Conservation (phyloP, 148 eudicot genomes). For the Beta vulgaris region DNA sequence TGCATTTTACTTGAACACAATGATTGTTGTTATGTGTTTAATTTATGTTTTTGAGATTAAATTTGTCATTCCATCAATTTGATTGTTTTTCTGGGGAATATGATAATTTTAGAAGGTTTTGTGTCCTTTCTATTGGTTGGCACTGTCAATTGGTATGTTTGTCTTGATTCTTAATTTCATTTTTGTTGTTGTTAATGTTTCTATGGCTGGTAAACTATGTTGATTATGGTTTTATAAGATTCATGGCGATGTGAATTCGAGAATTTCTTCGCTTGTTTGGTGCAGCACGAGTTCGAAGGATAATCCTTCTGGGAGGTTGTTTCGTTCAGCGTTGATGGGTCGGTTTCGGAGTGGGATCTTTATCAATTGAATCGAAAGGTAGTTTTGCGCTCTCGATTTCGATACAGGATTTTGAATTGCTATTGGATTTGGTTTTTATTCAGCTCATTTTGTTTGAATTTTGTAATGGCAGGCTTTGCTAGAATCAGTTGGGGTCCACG, state of each 20-base stretch:
- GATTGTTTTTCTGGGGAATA: no score
- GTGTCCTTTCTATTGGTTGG: constrained; percentile 90
- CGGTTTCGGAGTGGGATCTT: constrained; percentile 89
- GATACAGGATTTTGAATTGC: no score
- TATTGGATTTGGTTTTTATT: no score
- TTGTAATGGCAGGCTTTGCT: no score
- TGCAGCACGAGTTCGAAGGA: constrained; percentile 42
- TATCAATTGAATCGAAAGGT: constrained; percentile 72
- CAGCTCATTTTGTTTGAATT: no score
- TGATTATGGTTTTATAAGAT: constrained; percentile 48
- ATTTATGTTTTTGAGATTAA: no score
- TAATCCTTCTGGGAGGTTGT: constrained; percentile 48
- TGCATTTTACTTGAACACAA: no score
- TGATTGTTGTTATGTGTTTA: no score
- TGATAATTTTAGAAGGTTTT: no score
- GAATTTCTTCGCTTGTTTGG: constrained; percentile 82
- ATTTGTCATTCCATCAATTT: no score
- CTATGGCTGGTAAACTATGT: background rate
- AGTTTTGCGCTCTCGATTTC: background rate
- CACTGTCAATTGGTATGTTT: constrained; percentile 80
- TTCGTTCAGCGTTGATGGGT: constrained; percentile 87
- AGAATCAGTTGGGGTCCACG: no score
- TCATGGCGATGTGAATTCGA: constrained; percentile 59
- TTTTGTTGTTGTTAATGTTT: background rate
- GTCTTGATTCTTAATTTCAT: background rate